These are phyloP conservation scores for Malassezia sp. DNA, from an alignment of 1,284 basidiomycete species.

Conservation along the genomic window DNA sequence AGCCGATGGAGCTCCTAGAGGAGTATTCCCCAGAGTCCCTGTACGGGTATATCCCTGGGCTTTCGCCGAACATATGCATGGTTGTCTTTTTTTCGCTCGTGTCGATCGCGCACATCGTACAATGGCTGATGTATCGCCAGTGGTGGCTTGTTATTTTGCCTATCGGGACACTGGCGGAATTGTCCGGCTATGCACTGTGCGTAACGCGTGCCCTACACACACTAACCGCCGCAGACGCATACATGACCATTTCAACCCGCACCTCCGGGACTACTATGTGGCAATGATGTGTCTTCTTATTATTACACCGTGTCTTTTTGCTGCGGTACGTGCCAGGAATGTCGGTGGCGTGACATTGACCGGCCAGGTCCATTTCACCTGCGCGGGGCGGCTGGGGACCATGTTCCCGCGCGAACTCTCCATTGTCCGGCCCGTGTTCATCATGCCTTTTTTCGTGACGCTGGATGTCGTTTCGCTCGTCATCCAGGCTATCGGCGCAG, in stretches of 20 bases:
- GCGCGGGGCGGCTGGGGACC: conserved; percentile 15
- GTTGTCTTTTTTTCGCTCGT: conserved; percentile 10
- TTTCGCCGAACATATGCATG: conserved; percentile 15
- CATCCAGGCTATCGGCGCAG: conserved; percentile 23
- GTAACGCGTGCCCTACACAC: too few species aligned
- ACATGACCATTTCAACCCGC: conserved; percentile 17
- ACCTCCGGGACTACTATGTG: conserved; percentile 18
- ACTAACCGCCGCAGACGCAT: conserved; percentile 13
- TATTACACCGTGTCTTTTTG: conserved; percentile 27
- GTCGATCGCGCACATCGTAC: conserved; percentile 5
- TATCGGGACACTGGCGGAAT: conserved; percentile 17
- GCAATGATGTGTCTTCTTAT: conserved; percentile 25
- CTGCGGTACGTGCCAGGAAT: conserved; percentile 19
- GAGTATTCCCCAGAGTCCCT: background rate
- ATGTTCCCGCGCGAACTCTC: conserved; percentile 17
- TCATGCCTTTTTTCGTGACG: conserved; percentile 26
- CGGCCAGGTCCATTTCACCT: conserved; percentile 19
- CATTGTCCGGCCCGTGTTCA: conserved; percentile 16
- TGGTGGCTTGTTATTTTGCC: conserved; percentile 20
- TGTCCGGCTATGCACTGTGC: conserved; percentile 13
- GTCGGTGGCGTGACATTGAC: too few species aligned
- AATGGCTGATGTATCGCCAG: conserved; percentile 10
- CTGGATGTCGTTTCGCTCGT: conserved; percentile 22
- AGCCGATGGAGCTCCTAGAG: too few species aligned
- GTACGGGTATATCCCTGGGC: conserved; percentile 17